Evolutionary conservation across 176 grass and related monocot species (phyloP).

Genomic region (Musa troglodytarum): DNA sequence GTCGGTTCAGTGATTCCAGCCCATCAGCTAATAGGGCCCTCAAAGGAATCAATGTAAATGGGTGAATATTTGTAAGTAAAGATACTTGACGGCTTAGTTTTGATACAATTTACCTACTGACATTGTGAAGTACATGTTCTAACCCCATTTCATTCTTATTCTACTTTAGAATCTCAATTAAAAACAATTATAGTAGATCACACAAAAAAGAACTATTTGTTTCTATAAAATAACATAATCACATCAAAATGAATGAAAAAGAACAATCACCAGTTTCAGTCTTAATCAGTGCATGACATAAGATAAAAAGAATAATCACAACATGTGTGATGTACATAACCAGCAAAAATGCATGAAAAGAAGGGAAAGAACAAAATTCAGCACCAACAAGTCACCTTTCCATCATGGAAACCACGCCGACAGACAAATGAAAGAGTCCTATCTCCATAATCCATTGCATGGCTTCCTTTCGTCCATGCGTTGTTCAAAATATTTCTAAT

Average conservation of each 20-base stretch:
- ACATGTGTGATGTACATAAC: not conserved
- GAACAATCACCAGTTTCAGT: not conserved
- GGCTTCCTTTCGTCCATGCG: slow-evolving; percentile 1
- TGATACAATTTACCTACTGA: no score
- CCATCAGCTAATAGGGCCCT: no score
- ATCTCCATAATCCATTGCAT: not conserved
- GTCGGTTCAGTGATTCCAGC: no score
- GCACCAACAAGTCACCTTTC: not conserved
- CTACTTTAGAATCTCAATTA: no score
- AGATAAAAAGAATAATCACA: not conserved
- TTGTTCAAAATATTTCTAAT: not conserved
- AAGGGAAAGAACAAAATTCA: not conserved
- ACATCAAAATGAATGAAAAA: not conserved
- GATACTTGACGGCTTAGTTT: no score
- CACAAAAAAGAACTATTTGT: no score
- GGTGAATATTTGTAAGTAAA: no score
- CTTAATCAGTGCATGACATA: not conserved
- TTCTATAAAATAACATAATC: no score
- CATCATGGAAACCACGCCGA: not conserved
- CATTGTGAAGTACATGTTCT: no score
- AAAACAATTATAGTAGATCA: no score
- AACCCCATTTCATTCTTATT: no score
- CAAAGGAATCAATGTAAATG: no score
- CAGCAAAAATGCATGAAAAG: not conserved
- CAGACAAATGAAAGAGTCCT: not conserved